Evolutionary conservation across 176 grass and related monocot species (phyloP), one percentile per base, ranked within the genome.

Genomic region (Chloris gayana): DNA sequence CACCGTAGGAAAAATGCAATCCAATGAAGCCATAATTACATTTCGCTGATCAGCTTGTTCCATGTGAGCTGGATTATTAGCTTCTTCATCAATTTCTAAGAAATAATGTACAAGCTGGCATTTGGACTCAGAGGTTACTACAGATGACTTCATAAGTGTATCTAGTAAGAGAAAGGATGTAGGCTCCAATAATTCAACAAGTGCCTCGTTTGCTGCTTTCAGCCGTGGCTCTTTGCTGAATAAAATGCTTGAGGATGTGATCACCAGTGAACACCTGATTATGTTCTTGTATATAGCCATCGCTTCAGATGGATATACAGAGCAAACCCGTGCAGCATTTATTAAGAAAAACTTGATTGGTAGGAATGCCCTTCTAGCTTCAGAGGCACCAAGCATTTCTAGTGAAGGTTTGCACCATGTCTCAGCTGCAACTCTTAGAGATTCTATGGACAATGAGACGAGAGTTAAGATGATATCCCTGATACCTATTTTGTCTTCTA

Each of bases 311-410:
- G 95, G 90, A 76, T 87, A 98, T 64, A 79, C 79, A 34, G 88
- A 91, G 78, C 91, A 98, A 77, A 98, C 89, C 70, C 92, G 86
- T 59, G 93, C 84, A 86, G 90, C 88, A 91, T 98, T 98, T 74
- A 94, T 95, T 65, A 98, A 69, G 88, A 91, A 98, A 89, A 94
- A 95, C 54, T 93, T 98, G 75, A 98, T 98, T 72, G 92, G 95
- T 81, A 98, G 83, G 79, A 94, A 89, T 63, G 90, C 78, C 76
- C 95, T 93, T 93, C 86, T 98, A 67, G 92, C 95, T 82, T 93
- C 95, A 87, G 92, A 42, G 30, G 37, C 75, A 81, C 82, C 81
- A 62, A 88, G 46, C 72, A 68, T 33, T 75, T 80, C 78, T 75
- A 76, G 60, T 75, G 80, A 69, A 3, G 67, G 30, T 18, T 27